Evolutionary conservation across 2,329 filamentous ascomycete species (phyloP).

Genomic region (Ophiocordyceps robertsii): DNA sequence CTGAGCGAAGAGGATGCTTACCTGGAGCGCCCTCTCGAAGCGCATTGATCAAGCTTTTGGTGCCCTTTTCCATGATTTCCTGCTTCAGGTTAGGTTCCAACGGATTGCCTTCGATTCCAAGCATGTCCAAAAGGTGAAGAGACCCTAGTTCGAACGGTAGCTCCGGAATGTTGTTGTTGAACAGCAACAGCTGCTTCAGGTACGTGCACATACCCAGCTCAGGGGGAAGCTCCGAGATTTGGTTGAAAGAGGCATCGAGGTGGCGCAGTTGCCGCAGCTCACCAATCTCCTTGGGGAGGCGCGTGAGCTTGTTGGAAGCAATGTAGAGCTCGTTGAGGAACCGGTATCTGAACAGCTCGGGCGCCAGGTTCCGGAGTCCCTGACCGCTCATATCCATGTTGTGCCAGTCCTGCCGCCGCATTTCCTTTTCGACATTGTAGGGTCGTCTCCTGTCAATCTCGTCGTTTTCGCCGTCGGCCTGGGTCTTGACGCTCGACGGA

Average conservation of each 20-base stretch:
- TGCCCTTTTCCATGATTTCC: slow-evolving; percentile 76
- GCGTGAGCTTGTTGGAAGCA: slow-evolving; percentile 78
- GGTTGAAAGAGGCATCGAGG: slow-evolving; percentile 81
- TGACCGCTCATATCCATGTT: slow-evolving; percentile 95
- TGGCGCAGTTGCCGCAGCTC: slow-evolving; percentile 67
- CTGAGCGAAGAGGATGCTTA: slow-evolving; percentile 31
- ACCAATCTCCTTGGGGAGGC: slow-evolving; percentile 70
- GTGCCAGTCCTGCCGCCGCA: slow-evolving; percentile 73
- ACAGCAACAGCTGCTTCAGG: slow-evolving; percentile 70
- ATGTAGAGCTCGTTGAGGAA: slow-evolving; percentile 90
- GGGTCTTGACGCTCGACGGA: slow-evolving; percentile 31
- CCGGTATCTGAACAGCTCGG: slow-evolving; percentile 70
- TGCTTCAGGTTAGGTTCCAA: slow-evolving; percentile 64
- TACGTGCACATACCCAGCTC: slow-evolving; percentile 97
- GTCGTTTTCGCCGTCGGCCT: slow-evolving; percentile 38
- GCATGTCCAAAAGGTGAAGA: slow-evolving; percentile 72
- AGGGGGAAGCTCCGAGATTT: slow-evolving; percentile 66
- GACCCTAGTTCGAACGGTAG: slow-evolving; percentile 82
- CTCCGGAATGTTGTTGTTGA: slow-evolving; percentile 76
- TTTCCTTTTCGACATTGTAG: slow-evolving; percentile 51
- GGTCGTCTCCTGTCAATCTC: slow-evolving; percentile 44
- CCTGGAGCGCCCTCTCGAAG: slow-evolving; percentile 76
- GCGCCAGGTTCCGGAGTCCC: slow-evolving; percentile 70
- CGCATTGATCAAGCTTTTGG: slow-evolving; percentile 68
- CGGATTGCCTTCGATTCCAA: slow-evolving; percentile 88